Conservation (phyloP, 2,329 filamentous ascomycete species). For the Epichloe gansuensis region DNA sequence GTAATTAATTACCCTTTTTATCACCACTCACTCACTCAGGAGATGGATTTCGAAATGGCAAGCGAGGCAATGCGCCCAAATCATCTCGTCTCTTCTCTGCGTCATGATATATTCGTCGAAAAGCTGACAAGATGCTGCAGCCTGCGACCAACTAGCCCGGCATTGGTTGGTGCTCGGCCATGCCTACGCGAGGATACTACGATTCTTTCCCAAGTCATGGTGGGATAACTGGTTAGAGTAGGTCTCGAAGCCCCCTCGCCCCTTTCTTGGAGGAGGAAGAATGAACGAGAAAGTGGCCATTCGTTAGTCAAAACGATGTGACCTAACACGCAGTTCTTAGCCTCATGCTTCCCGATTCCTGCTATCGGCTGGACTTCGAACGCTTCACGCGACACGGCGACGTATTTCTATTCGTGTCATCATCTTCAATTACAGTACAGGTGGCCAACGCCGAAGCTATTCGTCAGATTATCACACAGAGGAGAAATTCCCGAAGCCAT, state of each 20-base stretch:
- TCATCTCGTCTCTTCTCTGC: too few relatives aligned
- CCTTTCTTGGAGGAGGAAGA: too few relatives aligned
- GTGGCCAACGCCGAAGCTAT: conserved; percentile 54
- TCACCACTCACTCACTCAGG: not conserved
- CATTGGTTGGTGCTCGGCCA: conserved; percentile 28
- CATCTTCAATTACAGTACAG: conserved; percentile 38
- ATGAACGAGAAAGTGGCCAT: too few relatives aligned
- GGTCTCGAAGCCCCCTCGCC: not conserved
- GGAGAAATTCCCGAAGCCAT: conserved; percentile 53
- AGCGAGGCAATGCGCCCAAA: too few relatives aligned
- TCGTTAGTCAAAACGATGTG: too few relatives aligned
- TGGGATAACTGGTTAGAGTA: conserved; percentile 50
- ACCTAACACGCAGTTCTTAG: conserved; percentile 20
- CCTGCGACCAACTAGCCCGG: not conserved
- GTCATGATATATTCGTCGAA: too few relatives aligned
- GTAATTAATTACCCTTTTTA: conserved; percentile 14
- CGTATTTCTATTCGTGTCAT: conserved; percentile 51
- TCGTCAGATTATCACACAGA: conserved; percentile 49
- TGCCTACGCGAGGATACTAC: conserved; percentile 44
- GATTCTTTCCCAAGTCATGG: conserved; percentile 38
- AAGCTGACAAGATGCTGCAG: not conserved
- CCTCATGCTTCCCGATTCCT: conserved; percentile 47
- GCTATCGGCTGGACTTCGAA: conserved; percentile 41
- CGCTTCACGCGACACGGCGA: conserved; percentile 50
- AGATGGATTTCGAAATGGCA: too few relatives aligned